Conservation (phyloP, 768 basidiomycete genomes). For the Pholiota molesta region DNA sequence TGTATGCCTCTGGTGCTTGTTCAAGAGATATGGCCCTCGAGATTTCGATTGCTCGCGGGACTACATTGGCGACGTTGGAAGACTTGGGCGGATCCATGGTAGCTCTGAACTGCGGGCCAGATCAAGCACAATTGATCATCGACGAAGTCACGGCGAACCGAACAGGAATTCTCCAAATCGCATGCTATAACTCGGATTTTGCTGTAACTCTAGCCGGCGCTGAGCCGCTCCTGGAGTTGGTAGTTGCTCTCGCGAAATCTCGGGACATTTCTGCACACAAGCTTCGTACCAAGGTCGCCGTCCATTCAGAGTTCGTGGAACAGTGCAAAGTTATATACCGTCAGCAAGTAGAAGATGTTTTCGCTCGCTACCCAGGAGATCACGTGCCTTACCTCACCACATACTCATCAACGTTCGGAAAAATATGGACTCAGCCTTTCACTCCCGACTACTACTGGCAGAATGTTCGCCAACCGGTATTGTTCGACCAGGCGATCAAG, state of each 20-base stretch:
- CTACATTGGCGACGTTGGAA: constrained; percentile 36
- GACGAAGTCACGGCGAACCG: constrained; percentile 23
- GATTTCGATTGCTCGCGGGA: constrained; percentile 45
- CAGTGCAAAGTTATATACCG: constrained; percentile 32
- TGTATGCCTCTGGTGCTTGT: constrained; percentile 47
- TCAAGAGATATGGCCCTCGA: constrained; percentile 44
- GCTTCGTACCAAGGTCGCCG: constrained; percentile 38
- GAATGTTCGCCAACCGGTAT: constrained; percentile 38
- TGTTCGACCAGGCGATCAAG: constrained; percentile 36
- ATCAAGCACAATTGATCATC: background rate
- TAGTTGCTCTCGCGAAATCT: constrained; percentile 29
- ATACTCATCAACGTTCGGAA: constrained; percentile 41
- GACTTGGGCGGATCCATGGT: constrained; percentile 44
- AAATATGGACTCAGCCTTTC: constrained; percentile 23
- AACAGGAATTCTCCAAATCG: constrained; percentile 36
- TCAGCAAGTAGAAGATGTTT: constrained; percentile 31
- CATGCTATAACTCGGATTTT: constrained; percentile 41
- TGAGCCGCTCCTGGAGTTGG: constrained; percentile 27
- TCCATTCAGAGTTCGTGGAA: constrained; percentile 43
- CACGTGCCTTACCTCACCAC: constrained; percentile 29
- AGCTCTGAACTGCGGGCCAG: constrained; percentile 37
- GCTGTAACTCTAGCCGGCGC: constrained; percentile 42
- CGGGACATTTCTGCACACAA: constrained; percentile 37
- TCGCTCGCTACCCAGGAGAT: constrained; percentile 32
- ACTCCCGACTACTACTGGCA: constrained; percentile 44